Percentiles rank a stretch among this genome's conserved stretches.
These are phyloP conservation scores for Trapa bicornis DNA, from an alignment of 345 rosid genomes.

Conservation along the genomic window DNA sequence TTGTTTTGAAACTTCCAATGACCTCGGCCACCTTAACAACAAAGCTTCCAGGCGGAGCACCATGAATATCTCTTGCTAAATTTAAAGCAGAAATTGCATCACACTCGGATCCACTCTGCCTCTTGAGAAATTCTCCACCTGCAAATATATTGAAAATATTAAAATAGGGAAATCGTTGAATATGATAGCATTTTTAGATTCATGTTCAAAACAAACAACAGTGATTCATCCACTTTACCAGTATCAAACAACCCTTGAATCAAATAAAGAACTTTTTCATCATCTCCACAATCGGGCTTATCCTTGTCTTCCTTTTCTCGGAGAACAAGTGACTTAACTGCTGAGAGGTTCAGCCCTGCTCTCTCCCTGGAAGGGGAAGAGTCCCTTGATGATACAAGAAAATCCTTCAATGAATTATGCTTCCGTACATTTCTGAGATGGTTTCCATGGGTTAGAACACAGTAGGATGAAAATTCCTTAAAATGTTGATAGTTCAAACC, in stretches of 20 bases:
- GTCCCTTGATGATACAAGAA: slow-evolving; percentile 49
- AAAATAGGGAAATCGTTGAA: slow-evolving; percentile 36
- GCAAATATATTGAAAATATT: slow-evolving; percentile 65
- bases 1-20: slow-evolving; percentile 72
- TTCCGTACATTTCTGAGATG: slow-evolving; percentile 55
- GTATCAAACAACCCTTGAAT: slow-evolving; percentile 41
- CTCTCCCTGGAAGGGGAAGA: slow-evolving; percentile 83
- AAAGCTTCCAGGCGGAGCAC: slow-evolving; percentile 69
- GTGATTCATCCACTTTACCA: slow-evolving; percentile 37
- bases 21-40: slow-evolving; percentile 83
- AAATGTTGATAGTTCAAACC: background rate
- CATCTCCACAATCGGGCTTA: slow-evolving; percentile 44
- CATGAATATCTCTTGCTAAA: slow-evolving; percentile 70
- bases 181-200: slow-evolving; percentile 15
- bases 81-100: slow-evolving; percentile 27
- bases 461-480: background rate
- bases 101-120: slow-evolving; percentile 40
- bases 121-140: slow-evolving; percentile 71
- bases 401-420: slow-evolving; percentile 65
- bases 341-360: slow-evolving; percentile 74
- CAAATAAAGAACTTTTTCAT: slow-evolving; percentile 52
- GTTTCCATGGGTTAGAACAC: background rate
- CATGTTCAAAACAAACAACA: background rate
- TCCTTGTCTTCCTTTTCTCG: slow-evolving; percentile 79
- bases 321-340: slow-evolving; percentile 75